Base-by-base conservation (phyloP, 1,139 yeast genomes). In the Trichomonascaceae sp. region DNA sequence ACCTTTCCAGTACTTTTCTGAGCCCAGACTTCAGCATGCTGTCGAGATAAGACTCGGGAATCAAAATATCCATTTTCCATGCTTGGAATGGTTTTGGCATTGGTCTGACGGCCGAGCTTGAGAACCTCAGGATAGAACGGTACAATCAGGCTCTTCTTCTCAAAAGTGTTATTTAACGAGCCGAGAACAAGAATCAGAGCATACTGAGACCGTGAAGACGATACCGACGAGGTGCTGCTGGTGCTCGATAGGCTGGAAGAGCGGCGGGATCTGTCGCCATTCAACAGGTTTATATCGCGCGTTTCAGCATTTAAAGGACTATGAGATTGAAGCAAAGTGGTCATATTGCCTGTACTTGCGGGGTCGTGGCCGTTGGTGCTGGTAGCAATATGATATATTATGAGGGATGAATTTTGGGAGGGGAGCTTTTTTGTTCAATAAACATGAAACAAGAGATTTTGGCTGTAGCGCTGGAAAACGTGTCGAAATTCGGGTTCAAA, bases 31-130 rank as follows among this genome's bases (percentile, higher is more conserved):
- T 88, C 93, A 0, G 99, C 99, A 71, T 93, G 99, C 64, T 87
- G 93, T 60, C 99, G 76, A 47, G 96, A 85, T 52, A 93, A 77
- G 13, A 95, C 99, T 43, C 99, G 76, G 8, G 97, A 89, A 68
- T 93, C 99, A 66, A 93, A 93, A 68, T 81, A 91, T 0, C 99
- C 99, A 68, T 95, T 95, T 45, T 87, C 84, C 7, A 85, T 80
- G 55, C 84, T 82, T 10, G 96, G 91, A 59, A 80, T 79, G 52
- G 86, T 81, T 61, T 82, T 85, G 17, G 86, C 81, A 55, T 87
- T 89, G 48, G 85, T 80, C 53, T 85, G 99, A 54, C 99, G 79
- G 1, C 99, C 99, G 24, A 93, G 75, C 65, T 88, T 88, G 53
- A 93, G 73, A 1, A 90, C 84, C 22, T 88, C 91, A 0, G 99